Base-by-base conservation (phyloP, 169 alveolate genomes). In the Cryptosporidium sp. region DNA sequence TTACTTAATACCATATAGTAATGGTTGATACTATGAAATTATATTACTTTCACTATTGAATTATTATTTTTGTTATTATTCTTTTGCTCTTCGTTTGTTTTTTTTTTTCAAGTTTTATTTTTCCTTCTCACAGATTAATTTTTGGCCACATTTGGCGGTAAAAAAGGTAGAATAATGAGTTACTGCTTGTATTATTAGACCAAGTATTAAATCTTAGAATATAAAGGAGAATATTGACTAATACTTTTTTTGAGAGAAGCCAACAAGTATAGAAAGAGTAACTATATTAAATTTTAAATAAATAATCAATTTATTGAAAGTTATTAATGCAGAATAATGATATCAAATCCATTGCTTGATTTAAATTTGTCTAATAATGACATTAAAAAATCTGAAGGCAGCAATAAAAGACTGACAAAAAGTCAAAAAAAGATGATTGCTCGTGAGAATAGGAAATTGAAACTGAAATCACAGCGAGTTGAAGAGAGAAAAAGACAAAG, bases 381-480 rank as follows among this genome's bases (percentile, higher is more conserved):
- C 80, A 69, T 69, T 69, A 39, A 23, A 26, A 52, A 48, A 51
- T 45, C 62, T 3, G 68, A 45, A 48, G 29, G 45, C 9, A 16
- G 10, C 12, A 70, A 70, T 21, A 48, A 70, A 70, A 70, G 85
- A 48, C 21, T 80, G 12, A 80, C 60, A 62, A 80, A 80, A 37
- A 80, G 89, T 26, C 80, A 86, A 31, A 86, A 70, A 68, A 89
- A 85, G 56, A 84, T 48, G 65, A 60, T 48, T 62, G 92, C 86
- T 53, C 70, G 85, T 69, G 91, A 70, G 67, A 85, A 84, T 85
- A 92, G 87, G 61, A 87, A 85, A 42, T 68, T 61, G 35, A 56
- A 65, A 29, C 35, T 80, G 7, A 80, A 61, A 10, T 80, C 89
- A 14, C 72, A 60, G 45, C 44, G 89, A 9, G 75, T 39, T 39